Percentiles rank a stretch among this genome's conserved stretches.
Evolutionary conservation across 345 rosid species (phyloP).

Genomic region (Eucalyptus caleyi): DNA sequence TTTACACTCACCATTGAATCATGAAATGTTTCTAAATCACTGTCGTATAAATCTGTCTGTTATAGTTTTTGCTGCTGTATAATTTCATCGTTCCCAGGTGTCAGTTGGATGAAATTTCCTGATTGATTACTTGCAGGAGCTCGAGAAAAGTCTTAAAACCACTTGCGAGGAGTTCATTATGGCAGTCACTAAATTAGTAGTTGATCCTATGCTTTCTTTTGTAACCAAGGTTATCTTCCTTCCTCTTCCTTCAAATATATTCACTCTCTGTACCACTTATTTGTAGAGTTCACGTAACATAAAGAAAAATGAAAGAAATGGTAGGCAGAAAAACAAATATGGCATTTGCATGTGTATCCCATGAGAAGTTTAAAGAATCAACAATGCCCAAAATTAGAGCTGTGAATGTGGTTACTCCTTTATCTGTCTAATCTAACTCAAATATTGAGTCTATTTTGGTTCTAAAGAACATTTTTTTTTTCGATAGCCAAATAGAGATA

Average conservation of each 20-base stretch:
- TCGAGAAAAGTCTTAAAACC: conserved; percentile 89
- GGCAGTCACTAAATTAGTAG: conserved; percentile 89
- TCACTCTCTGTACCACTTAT: background rate
- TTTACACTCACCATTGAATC: background rate
- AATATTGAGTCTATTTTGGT: background rate
- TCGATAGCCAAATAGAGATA: background rate
- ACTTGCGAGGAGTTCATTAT: conserved; percentile 98
- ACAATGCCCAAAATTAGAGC: background rate
- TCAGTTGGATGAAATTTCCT: background rate
- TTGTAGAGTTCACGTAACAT: background rate
- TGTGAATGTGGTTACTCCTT: background rate
- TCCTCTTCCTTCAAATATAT: background rate
- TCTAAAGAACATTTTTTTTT: background rate
- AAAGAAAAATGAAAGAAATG: background rate
- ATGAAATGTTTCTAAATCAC: background rate
- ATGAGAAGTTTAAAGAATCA: background rate
- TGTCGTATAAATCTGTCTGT: background rate
- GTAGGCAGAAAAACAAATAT: background rate
- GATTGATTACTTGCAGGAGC: conserved; percentile 43
- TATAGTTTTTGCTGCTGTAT: background rate
- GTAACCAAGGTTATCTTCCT: conserved; percentile 66
- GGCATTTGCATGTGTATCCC: background rate
- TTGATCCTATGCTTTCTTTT: conserved; percentile 98
- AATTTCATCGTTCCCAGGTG: background rate
- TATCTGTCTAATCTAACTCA: background rate